Percentiles rank a stretch among this genome's conserved stretches.
Conservation (phyloP, 768 basidiomycete species). For the Suillus discolor region DNA sequence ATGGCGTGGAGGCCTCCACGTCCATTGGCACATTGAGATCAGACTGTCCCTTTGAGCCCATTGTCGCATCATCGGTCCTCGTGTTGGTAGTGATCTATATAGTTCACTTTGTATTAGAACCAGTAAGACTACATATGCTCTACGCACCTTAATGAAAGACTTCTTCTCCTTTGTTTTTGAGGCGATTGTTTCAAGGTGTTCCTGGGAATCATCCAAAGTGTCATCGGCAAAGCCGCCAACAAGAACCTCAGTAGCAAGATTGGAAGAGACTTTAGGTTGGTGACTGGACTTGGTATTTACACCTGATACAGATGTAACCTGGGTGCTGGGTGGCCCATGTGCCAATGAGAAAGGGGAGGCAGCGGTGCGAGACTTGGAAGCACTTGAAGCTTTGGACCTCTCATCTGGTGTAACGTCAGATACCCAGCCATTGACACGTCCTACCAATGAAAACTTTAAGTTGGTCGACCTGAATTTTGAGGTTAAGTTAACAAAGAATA, state of each 20-base stretch:
- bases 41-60: background rate
- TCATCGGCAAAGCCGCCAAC: background rate
- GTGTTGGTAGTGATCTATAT: background rate
- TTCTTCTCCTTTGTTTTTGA: background rate
- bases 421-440: background rate
- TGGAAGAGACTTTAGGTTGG: background rate
- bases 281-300: background rate
- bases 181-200: background rate
- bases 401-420: background rate
- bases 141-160: background rate
- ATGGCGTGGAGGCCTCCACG: background rate
- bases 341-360: background rate
- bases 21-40: background rate
- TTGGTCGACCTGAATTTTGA: background rate
- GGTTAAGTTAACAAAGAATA: slow-evolving; percentile 10
- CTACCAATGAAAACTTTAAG: background rate
- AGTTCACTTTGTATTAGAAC: background rate
- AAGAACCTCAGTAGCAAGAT: background rate
- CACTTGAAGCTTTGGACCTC: background rate
- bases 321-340: no score
- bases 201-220: background rate
- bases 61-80: background rate
- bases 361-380: background rate
- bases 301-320: background rate
- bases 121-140: background rate